A percentile compares a stretch with the other conserved stretches of the same genome.
phyloP scores from a whole-genome alignment of 768 basidiomycete species.

The Leccinum rimulosum region DNA sequence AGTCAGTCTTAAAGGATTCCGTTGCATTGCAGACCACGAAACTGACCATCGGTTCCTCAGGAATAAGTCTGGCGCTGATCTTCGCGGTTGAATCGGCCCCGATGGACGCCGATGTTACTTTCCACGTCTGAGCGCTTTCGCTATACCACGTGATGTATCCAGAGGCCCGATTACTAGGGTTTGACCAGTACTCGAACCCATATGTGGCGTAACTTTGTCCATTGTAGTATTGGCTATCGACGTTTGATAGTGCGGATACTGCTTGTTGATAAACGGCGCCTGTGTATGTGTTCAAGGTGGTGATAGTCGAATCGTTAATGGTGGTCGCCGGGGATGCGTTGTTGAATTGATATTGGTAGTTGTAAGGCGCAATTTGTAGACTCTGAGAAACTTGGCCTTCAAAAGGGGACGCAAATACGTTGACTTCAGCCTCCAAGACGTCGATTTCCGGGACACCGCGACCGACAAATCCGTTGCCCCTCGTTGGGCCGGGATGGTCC shows the following conservation, averaged over 20 bases:
- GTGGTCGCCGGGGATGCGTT: constrained; percentile 50
- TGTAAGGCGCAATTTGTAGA: constrained; percentile 78
- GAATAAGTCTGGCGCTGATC: constrained; percentile 63
- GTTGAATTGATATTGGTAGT: constrained; percentile 62
- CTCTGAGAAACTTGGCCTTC: constrained; percentile 76
- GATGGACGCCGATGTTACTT: constrained; percentile 59
- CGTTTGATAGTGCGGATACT: constrained; percentile 57
- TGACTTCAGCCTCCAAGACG: constrained; percentile 80
- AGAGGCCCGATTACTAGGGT: constrained; percentile 60
- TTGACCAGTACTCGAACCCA: constrained; percentile 79
- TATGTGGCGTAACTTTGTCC: constrained; percentile 56
- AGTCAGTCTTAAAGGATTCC: constrained; percentile 6
- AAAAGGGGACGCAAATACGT: constrained; percentile 44
- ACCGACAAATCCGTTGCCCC: constrained; percentile 43
- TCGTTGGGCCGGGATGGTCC: constrained; percentile 82
- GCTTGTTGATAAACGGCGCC: constrained; percentile 79
- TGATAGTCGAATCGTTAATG: constrained; percentile 50
- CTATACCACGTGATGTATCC: constrained; percentile 87
- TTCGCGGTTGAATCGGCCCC: constrained; percentile 58
- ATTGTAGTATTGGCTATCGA: constrained; percentile 56
- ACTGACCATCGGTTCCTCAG: constrained; percentile 92
- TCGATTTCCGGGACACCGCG: constrained; percentile 93
- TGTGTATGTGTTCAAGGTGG: constrained; percentile 61
- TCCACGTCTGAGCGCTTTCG: constrained; percentile 69
- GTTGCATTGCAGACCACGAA: constrained; percentile 1